Percentiles rank a stretch among this genome's conserved stretches.
phyloP scores from a whole-genome alignment of 169 alveolate genomes.

The Plasmodium gonderi region DNA sequence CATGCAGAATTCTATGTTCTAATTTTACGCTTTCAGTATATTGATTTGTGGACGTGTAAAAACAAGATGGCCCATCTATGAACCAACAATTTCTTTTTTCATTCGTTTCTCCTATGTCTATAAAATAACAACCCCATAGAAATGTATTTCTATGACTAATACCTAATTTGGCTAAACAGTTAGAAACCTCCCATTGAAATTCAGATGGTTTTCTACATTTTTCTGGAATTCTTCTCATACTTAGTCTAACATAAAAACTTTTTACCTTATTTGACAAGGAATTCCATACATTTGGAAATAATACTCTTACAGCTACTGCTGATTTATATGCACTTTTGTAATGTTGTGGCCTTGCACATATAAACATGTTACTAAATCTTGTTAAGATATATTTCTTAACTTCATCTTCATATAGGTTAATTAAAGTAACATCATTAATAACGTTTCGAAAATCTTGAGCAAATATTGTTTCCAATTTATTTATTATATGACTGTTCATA shows the following conservation, averaged over 20 bases:
- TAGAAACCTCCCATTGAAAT: conserved; percentile 90
- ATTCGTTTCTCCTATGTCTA: conserved; percentile 87
- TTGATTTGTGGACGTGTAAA: conserved; percentile 81
- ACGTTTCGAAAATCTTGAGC: conserved; percentile 87
- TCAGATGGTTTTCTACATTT: conserved; percentile 82
- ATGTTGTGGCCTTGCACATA: conserved; percentile 87
- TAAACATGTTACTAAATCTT: conserved; percentile 83
- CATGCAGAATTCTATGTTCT: conserved; percentile 86
- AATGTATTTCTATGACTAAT: conserved; percentile 84
- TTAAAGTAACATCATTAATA: conserved; percentile 81
- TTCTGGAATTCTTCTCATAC: conserved; percentile 86
- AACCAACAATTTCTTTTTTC: conserved; percentile 88
- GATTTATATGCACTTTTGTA: conserved; percentile 82
- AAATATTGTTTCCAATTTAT: conserved; percentile 77
- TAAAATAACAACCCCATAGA: conserved; percentile 90
- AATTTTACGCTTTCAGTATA: conserved; percentile 84
- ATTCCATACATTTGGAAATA: conserved; percentile 84
- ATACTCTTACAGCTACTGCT: conserved; percentile 86
- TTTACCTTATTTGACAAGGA: conserved; percentile 78
- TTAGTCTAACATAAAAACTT: conserved; percentile 84
- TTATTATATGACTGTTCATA: conserved; percentile 78
- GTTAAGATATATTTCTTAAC: conserved; percentile 80
- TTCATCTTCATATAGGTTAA: conserved; percentile 82
- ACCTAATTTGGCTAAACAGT: conserved; percentile 82
- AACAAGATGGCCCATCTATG: conserved; percentile 88